Percentiles rank a stretch among this genome's conserved stretches.
Evolutionary conservation across 495 filamentous ascomycete genomes (phyloP).

Genomic region (Thermochaetoides thermophila): DNA sequence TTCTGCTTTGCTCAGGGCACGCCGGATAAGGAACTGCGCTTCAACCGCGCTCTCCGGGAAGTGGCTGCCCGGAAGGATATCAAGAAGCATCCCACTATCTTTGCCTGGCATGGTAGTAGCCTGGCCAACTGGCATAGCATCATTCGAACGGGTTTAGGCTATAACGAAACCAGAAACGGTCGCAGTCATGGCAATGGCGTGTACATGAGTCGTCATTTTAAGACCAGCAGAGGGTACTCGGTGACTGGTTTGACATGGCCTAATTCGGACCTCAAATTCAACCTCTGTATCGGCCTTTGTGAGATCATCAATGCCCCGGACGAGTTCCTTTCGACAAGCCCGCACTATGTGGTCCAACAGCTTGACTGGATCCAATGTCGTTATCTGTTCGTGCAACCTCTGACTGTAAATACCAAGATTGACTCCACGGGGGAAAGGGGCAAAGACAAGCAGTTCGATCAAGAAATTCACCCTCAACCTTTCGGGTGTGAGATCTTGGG

Average conservation of each 20-base stretch:
- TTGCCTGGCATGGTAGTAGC: constrained; percentile 73
- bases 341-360: constrained; percentile 59
- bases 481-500: constrained; percentile 5
- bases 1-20: constrained; percentile 83
- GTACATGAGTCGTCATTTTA: constrained; percentile 52
- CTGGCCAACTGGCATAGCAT: constrained; percentile 84
- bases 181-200: constrained; percentile 67
- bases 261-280: constrained; percentile 44
- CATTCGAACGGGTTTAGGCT: constrained; percentile 68
- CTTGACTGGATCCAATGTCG: constrained; percentile 85
- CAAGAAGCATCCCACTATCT: constrained; percentile 47
- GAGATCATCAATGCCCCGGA: constrained; percentile 70
- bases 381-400: constrained; percentile 85
- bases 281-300: constrained; percentile 56
- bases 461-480: constrained; percentile 1
- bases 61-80: constrained; percentile 24
- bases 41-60: constrained; percentile 46
- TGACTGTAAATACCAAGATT: too few relatives aligned
- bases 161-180: constrained; percentile 43
- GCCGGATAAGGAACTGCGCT: constrained; percentile 79
- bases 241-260: constrained; percentile 36
- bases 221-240: constrained; percentile 44
- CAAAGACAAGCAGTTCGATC: neutral
- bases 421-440: too few relatives aligned
- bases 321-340: constrained; percentile 38